A percentile compares a stretch with the other conserved stretches of the same genome.
Conservation (phyloP, 768 basidiomycete genomes). For the Terana coerulea region DNA sequence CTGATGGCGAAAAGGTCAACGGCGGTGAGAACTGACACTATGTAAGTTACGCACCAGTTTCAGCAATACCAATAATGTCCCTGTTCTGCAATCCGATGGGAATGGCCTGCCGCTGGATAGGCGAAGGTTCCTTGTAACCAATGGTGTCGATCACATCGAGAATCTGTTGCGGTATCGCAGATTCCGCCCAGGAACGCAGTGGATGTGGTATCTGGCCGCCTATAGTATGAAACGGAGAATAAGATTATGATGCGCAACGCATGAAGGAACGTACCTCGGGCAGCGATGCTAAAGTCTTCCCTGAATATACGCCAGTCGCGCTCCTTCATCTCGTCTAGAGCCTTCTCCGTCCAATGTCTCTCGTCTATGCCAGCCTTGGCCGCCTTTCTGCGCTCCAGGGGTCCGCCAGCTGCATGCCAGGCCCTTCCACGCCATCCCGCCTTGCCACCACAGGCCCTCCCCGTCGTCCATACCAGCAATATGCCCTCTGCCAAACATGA, state of each 20-base stretch:
- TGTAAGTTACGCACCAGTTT: constrained; percentile 73
- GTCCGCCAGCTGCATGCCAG: constrained; percentile 61
- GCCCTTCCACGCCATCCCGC: constrained; percentile 26
- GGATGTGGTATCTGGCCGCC: constrained; percentile 94
- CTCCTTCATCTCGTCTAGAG: constrained; percentile 90
- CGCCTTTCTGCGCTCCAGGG: constrained; percentile 78
- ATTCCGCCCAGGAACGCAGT: constrained; percentile 89
- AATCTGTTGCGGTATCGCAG: constrained; percentile 72
- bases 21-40: not conserved
- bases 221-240: constrained; percentile 26
- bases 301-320: constrained; percentile 99
- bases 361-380: constrained; percentile 84
- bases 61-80: constrained; percentile 97
- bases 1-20: no score
- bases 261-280: constrained; percentile 58
- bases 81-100: constrained; percentile 97
- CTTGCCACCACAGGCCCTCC: constrained; percentile 35
- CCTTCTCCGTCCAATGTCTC: constrained; percentile 97
- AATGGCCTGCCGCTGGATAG: constrained; percentile 98
- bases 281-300: constrained; percentile 96
- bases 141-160: constrained; percentile 83
- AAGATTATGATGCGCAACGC: not conserved
- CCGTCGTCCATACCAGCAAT: constrained; percentile 87
- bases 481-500: constrained; percentile 85
- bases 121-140: constrained; percentile 95